These are phyloP conservation scores for Paraphysoderma sedebokerense DNA, from an alignment of 371 early-diverging fungal genomes.

Conservation along the genomic window DNA sequence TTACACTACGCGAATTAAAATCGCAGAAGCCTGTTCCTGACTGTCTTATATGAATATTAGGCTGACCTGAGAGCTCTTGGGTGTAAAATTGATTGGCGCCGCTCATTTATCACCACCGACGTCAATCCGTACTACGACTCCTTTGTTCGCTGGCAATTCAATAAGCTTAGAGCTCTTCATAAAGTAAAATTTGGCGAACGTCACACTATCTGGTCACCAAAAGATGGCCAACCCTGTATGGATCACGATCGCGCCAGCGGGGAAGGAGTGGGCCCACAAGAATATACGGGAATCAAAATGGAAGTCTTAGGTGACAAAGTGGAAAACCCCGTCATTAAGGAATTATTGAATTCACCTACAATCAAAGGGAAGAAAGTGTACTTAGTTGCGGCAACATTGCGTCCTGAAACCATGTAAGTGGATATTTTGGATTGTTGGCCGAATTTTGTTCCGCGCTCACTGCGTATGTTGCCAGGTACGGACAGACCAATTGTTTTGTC, in stretches of 20 bases:
- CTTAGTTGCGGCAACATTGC: conserved; percentile 90
- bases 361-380: conserved; percentile 59
- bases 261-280: conserved; percentile 94
- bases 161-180: conserved; percentile 55
- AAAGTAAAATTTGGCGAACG: conserved; percentile 97
- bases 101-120: conserved; percentile 98
- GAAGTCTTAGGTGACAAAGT: conserved; percentile 41
- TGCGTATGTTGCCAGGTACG: conserved; percentile 16
- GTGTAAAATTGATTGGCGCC: conserved; percentile 92
- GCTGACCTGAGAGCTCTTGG: conserved; percentile 74
- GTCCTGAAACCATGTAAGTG: conserved; percentile 95
- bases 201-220: conserved; percentile 94
- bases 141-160: conserved; percentile 99
- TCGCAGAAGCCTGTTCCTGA: too few relatives aligned
- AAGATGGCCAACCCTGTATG: conserved; percentile 98
- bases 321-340: conserved; percentile 36
- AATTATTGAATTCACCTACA: conserved; percentile 27
- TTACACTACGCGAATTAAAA: too few relatives aligned
- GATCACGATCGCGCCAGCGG: conserved; percentile 98
- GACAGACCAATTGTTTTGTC: conserved; percentile 95
- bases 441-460: too few relatives aligned
- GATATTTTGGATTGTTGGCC: not conserved
- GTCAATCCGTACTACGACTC: conserved; percentile 98
- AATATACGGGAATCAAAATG: conserved; percentile 89
- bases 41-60: too few relatives aligned